Percentiles rank a stretch among this genome's conserved stretches.
phyloP scores from a whole-genome alignment of 441 rosid genomes.

The Dalechampia spathulata region DNA sequence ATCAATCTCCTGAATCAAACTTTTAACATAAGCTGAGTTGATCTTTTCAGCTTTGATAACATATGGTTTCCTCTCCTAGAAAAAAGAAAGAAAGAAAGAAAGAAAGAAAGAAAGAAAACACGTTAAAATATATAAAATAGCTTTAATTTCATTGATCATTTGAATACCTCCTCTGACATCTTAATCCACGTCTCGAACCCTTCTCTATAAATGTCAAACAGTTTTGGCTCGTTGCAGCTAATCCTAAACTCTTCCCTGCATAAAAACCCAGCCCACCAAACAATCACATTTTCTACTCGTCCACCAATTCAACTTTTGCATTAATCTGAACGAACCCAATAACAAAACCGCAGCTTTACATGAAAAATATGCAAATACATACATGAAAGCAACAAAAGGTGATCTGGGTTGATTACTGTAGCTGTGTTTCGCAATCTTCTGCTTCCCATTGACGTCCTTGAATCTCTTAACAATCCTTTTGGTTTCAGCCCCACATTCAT shows the following conservation, averaged over 20 bases:
- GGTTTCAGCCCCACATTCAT: conserved; percentile 38
- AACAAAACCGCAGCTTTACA: background rate
- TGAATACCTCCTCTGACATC: conserved; percentile 65
- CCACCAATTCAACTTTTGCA: background rate
- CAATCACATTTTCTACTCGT: background rate
- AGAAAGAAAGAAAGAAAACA: no score
- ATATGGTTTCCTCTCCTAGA: conserved; percentile 49
- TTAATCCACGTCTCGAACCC: conserved; percentile 58
- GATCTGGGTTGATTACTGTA: conserved; percentile 55
- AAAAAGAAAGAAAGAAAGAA: background rate
- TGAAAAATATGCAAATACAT: background rate
- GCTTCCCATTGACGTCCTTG: conserved; percentile 29
- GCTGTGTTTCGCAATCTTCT: conserved; percentile 15
- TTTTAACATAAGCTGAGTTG: conserved; percentile 26
- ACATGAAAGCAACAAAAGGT: conserved; percentile 66
- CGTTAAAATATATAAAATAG: background rate
- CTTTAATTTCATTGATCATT: background rate
- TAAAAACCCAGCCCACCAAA: background rate
- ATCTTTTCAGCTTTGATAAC: conserved; percentile 28
- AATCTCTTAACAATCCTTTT: conserved; percentile 53
- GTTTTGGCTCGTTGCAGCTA: conserved; percentile 10
- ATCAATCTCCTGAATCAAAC: conserved; percentile 32
- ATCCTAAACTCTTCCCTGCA: conserved; percentile 41
- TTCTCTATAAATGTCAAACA: conserved; percentile 31
- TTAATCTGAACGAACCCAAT: background rate